Evolutionary conservation across 441 rosid species (phyloP).

Genomic region (Euphorbia corollata): DNA sequence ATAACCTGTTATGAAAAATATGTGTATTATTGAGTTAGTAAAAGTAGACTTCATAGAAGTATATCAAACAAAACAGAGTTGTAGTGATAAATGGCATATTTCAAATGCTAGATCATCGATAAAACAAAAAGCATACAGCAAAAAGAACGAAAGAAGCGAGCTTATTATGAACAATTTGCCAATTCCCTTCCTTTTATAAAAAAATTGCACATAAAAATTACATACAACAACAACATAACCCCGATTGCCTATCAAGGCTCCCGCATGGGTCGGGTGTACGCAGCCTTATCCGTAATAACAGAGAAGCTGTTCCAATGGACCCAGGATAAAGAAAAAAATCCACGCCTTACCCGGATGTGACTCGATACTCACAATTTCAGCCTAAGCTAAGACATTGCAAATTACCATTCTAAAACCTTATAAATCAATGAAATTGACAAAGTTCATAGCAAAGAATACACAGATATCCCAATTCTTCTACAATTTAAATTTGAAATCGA

Average conservation of each 20-base stretch:
- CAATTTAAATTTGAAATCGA: background rate
- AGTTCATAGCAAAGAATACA: background rate
- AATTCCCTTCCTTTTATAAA: no score
- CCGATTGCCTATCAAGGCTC: no score
- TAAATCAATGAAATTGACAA: background rate
- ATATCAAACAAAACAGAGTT: background rate
- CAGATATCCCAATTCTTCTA: background rate
- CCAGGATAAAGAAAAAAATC: no score
- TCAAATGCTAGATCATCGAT: background rate
- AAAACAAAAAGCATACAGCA: background rate
- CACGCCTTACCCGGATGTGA: no score
- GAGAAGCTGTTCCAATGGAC: no score
- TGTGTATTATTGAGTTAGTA: background rate
- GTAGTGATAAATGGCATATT: background rate
- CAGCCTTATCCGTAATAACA: no score
- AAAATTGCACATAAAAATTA: no score
- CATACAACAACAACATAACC: no score
- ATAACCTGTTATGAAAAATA: background rate
- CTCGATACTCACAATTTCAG: no score
- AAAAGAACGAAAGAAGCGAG: background rate
- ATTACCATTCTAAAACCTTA: constrained; percentile 3
- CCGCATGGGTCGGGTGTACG: no score
- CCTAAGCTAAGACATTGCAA: no score
- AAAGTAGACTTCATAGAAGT: background rate
- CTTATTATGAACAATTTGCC: background rate